Conservation (phyloP, 208 protist species). For the Leishmania turanica region DNA sequence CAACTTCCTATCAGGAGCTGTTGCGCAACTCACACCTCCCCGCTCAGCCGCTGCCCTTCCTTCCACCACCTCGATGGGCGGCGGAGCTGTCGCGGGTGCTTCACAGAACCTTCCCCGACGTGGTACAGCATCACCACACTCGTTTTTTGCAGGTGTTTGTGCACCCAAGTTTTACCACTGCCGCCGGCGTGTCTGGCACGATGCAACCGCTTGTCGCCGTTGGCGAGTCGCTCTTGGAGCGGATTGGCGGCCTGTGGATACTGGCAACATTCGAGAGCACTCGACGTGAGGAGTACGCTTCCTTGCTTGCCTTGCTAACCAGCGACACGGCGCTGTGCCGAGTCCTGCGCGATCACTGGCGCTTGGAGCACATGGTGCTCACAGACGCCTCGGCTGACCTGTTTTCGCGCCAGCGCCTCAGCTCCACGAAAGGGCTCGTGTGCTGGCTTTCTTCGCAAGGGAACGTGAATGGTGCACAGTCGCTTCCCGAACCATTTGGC, state of each 20-base stretch:
- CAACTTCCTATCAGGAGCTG: slow-evolving; percentile 27
- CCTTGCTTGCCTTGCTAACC: slow-evolving; percentile 52
- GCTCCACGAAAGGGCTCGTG: slow-evolving; percentile 54
- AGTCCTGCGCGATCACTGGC: slow-evolving; percentile 72
- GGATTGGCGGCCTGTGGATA: slow-evolving; percentile 49
- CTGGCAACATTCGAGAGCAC: slow-evolving; percentile 64
- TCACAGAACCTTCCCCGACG: slow-evolving; percentile 62
- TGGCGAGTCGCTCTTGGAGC: slow-evolving; percentile 63
- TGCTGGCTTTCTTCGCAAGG: slow-evolving; percentile 53
- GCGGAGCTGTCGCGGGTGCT: slow-evolving; percentile 75
- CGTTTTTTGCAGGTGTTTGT: slow-evolving; percentile 81
- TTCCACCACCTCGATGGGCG: slow-evolving; percentile 85
- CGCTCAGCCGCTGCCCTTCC: slow-evolving; percentile 57
- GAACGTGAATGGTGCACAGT: slow-evolving; percentile 28
- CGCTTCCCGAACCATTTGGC: slow-evolving; percentile 73
- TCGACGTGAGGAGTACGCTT: slow-evolving; percentile 50
- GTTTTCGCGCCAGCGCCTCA: slow-evolving; percentile 51
- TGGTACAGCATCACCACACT: slow-evolving; percentile 46
- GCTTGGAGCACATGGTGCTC: slow-evolving; percentile 82
- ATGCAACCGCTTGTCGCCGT: slow-evolving; percentile 64
- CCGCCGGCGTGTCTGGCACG: slow-evolving; percentile 49
- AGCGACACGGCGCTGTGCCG: slow-evolving; percentile 67
- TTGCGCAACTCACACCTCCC: slow-evolving; percentile 42
- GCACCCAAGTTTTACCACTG: slow-evolving; percentile 83
- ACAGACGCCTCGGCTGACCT: slow-evolving; percentile 79